Evolutionary conservation across 225 moss, liverwort and hornwort species (phyloP), one percentile per base, ranked within the genome.

Genomic region (Takakia lepidozioides): DNA sequence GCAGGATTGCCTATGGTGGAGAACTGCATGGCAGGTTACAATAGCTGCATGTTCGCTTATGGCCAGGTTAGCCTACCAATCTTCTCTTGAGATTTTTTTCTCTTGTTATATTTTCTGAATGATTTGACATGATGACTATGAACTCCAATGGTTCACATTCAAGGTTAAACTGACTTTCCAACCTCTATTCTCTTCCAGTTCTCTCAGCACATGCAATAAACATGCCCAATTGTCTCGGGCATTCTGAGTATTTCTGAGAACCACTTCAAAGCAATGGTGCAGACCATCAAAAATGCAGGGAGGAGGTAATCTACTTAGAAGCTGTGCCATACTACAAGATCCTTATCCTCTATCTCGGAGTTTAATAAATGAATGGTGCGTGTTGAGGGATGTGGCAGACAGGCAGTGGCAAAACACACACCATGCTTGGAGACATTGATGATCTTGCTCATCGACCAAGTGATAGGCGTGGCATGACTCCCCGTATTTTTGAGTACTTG

Each of bases 21-120:
- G 56, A 89, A 89, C 53, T 89, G 89, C 48, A 64, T 95, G 81
- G 75, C 89, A 28, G 93, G 93, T 27, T 89, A 86, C 67, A 95
- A 89, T 59, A 95, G 93, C 71, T 95, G 86, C 61, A 89, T 95
- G 83, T 95, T 95, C 59, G 93, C 93, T 36, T 95, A 89, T 22
- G 93, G 93, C 19, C 86, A 89, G 79, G 70, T 70, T 17, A 51
- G 39, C 22, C 39, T 26, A 25, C 5, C 20, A 46, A 20, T 14
- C 20, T 16, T 2, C 11, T 14, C n/a, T 14, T 41, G 6, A 41
- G 20, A 20, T 17, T 5, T 20, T n/a, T n/a, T n/a, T n/a, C n/a
- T n/a, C n/a, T n/a, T n/a, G n/a, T n/a, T n/a, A n/a, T n/a, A n/a
- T n/a, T n/a, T n/a, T n/a, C n/a, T n/a, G n/a, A n/a, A n/a, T n/a